Evolutionary conservation across 2,329 filamentous ascomycete species (phyloP).

Genomic region (Fusarium falciforme): DNA sequence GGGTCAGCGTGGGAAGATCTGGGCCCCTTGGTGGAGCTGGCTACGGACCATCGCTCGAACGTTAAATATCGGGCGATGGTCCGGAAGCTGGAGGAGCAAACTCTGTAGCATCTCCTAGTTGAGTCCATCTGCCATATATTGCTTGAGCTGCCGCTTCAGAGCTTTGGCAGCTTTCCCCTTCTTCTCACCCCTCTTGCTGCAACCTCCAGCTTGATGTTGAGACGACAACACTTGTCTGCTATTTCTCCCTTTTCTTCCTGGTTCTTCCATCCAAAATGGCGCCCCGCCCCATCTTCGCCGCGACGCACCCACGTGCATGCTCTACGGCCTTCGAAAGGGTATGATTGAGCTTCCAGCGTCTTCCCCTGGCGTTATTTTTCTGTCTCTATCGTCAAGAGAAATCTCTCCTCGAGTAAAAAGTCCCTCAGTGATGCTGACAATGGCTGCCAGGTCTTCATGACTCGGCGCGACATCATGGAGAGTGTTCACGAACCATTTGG

Average conservation of each 20-base stretch:
- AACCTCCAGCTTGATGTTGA: slow-evolving; percentile 41
- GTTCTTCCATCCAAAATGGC: slow-evolving; percentile 67
- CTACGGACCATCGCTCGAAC: slow-evolving; percentile 45
- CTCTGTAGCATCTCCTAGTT: slow-evolving; percentile 24
- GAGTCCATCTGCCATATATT: slow-evolving; percentile 30
- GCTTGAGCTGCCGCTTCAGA: slow-evolving; percentile 28
- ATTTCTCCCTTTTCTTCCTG: slow-evolving; percentile 45
- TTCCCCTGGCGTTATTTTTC: background rate
- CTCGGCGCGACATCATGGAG: slow-evolving; percentile 80
- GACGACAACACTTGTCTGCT: slow-evolving; percentile 39
- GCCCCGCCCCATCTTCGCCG: slow-evolving; percentile 81
- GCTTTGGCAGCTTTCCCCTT: slow-evolving; percentile 5
- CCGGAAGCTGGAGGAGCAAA: slow-evolving; percentile 39
- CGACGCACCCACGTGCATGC: slow-evolving; percentile 93
- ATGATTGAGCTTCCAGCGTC: slow-evolving; percentile 47
- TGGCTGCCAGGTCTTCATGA: slow-evolving; percentile 87
- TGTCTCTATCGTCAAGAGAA: background rate
- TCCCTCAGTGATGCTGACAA: slow-evolving; percentile 7
- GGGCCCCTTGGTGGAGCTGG: slow-evolving; percentile 23
- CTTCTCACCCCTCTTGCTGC: slow-evolving; percentile 27
- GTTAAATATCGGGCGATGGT: slow-evolving; percentile 42
- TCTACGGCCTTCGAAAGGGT: slow-evolving; percentile 98
- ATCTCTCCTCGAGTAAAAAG: background rate
- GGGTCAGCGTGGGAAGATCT: slow-evolving; percentile 39
- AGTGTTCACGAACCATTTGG: slow-evolving; percentile 97